A percentile compares a stretch with the other conserved stretches of the same genome.
These are phyloP conservation scores for Cercospora zeae-maydis DNA, from an alignment of 2,329 filamentous ascomycete species.

Conservation along the genomic window DNA sequence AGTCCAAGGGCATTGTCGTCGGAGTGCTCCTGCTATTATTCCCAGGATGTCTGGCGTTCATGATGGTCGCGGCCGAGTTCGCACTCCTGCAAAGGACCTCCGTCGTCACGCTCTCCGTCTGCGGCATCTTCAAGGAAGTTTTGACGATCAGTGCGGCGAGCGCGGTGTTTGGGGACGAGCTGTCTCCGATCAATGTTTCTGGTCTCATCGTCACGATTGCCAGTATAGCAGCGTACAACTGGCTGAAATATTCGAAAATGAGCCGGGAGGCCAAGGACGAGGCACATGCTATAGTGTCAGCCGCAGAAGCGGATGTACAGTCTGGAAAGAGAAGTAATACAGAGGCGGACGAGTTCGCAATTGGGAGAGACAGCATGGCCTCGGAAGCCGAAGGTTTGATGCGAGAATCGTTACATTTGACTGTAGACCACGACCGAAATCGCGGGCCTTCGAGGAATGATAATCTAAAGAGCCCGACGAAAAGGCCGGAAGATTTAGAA, in stretches of 20 bases:
- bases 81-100: constrained; percentile 90
- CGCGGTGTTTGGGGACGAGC: constrained; percentile 79
- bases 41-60: constrained; percentile 84
- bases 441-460: constrained; percentile 4
- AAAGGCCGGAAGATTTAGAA: constrained; percentile 47
- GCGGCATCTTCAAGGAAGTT: constrained; percentile 98
- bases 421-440: constrained; percentile 13
- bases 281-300: constrained; percentile 41
- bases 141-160: constrained; percentile 89
- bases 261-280: constrained; percentile 63
- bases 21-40: constrained; percentile 77
- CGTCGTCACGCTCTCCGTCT: constrained; percentile 92
- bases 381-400: constrained; percentile 28
- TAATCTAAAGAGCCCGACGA: constrained; percentile 39
- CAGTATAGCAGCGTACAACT: constrained; percentile 89
- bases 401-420: constrained; percentile 22
- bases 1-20: constrained; percentile 63
- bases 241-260: constrained; percentile 90
- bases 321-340: constrained; percentile 5
- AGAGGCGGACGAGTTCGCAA: constrained; percentile 19
- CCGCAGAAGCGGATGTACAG: constrained; percentile 33
- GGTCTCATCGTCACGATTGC: constrained; percentile 80
- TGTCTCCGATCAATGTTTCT: constrained; percentile 82
- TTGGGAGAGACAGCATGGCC: constrained; percentile 29
- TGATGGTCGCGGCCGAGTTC: constrained; percentile 96